Evolutionary conservation across 1,139 yeast species (phyloP), one percentile per base, ranked within the genome.

Genomic region (Meyerozyma carpophila): DNA sequence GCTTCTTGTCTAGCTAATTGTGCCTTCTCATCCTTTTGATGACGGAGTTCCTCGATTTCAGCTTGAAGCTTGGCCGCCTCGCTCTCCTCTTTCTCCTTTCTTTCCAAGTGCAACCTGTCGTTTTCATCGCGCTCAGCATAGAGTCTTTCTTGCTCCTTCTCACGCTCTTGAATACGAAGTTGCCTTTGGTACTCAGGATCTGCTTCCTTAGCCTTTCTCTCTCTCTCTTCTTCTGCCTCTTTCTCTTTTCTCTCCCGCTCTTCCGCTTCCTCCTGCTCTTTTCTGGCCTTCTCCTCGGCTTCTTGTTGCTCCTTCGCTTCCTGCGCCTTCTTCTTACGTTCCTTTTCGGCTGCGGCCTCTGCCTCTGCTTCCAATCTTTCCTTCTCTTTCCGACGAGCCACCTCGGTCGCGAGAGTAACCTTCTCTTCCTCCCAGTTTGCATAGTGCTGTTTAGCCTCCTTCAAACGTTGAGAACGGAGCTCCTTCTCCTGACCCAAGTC

Each of bases 371-470:
- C 29, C 18, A 13, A 37, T 38, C 34, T 50, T 49, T 27, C 44
- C 47, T 37, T 50, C 54, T 14, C 49, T 40, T 18, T 51, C 51
- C 16, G 47, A 14, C 38, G 36, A n/a, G 52, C 53, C 8, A 45
- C 45, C 38, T 48, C 38, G 21, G 32, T 46, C 3, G 55, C 55
- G 39, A 50, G 29, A 8, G 41, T 49, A 8, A 41, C 37, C 49
- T 50, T 66, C 67, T 53, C 66, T 62, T 45, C 54, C 41, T 63
- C 55, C 82, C 82, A 78, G 31, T 59, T 59, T 26, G 54, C 47
- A 43, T 56, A 63, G 40, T 75, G 66, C 26, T 66, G 55, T 51
- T 68, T 63, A 14, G 82, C 81, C n/a, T 65, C 69, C 25, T 56
- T 52, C 47, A 75, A 68, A 53, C 77, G 68, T 2, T 52, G 43